Evolutionary conservation across 768 basidiomycete species (phyloP).

Genomic region (Termitomyces sp.): DNA sequence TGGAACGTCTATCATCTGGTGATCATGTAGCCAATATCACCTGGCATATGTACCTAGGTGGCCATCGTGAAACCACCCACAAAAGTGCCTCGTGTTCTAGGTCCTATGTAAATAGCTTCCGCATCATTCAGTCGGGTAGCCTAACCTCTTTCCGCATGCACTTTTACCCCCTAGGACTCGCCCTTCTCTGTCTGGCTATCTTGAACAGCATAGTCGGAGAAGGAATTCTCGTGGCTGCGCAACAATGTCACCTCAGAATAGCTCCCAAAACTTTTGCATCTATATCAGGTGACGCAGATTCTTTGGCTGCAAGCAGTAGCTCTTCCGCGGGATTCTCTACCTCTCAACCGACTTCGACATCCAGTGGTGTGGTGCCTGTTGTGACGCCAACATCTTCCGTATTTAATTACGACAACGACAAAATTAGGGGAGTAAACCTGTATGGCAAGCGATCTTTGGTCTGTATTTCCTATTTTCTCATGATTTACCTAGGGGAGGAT

Average conservation of each 20-base stretch:
- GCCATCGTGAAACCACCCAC: neutral
- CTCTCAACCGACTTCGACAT: neutral
- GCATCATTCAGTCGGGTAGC: neutral
- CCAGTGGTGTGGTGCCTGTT: constrained; percentile 6
- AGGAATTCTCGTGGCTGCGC: constrained; percentile 18
- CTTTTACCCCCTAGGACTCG: constrained; percentile 13
- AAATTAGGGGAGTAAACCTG: constrained; percentile 59
- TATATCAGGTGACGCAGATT: constrained; percentile 1
- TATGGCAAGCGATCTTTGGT: constrained; percentile 21
- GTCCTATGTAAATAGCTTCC: neutral
- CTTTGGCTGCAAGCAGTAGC: neutral
- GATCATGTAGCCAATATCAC: neutral
- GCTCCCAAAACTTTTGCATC: neutral
- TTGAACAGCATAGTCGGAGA: neutral
- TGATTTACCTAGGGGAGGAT: constrained; percentile 42
- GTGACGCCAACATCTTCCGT: constrained; percentile 19
- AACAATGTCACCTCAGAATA: constrained; percentile 22
- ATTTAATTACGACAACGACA: constrained; percentile 38
- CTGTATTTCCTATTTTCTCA: neutral
- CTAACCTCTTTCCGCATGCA: constrained; percentile 9
- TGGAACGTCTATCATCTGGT: neutral
- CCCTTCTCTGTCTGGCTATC: constrained; percentile 17
- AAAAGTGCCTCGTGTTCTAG: neutral
- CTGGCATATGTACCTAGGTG: neutral
- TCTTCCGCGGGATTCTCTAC: constrained; percentile 5